phyloP scores from a whole-genome alignment of 441 rosid species.

The Arabidopsis lyrata region DNA sequence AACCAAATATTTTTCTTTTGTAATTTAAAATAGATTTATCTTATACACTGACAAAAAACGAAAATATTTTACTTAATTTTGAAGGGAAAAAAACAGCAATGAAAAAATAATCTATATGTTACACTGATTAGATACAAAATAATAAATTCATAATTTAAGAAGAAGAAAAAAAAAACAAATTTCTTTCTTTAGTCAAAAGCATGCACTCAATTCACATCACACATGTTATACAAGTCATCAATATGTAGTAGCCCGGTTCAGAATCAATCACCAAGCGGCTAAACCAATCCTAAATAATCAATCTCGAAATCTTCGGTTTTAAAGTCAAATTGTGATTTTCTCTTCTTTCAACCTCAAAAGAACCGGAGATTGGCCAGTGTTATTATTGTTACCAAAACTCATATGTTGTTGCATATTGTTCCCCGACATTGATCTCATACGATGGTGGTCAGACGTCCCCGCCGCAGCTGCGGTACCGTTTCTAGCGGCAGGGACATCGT shows the following conservation, averaged over 20 bases:
- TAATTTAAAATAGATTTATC: constrained; percentile 25
- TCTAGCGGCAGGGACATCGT: constrained; percentile 63
- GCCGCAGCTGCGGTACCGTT: constrained; percentile 50
- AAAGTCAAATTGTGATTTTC: constrained; percentile 50
- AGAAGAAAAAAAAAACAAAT: constrained; percentile 44
- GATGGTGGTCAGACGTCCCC: constrained; percentile 44
- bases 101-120: constrained; percentile 3
- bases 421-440: constrained; percentile 56
- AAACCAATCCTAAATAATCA: constrained; percentile 31
- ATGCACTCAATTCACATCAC: constrained; percentile 39
- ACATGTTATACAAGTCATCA: constrained; percentile 45
- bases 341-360: constrained; percentile 75
- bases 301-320: constrained; percentile 1
- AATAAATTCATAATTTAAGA: constrained; percentile 48
- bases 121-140: constrained; percentile 3
- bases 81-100: background rate
- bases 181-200: constrained; percentile 29
- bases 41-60: background rate
- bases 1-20: background rate
- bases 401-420: constrained; percentile 54
- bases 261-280: constrained; percentile 25
- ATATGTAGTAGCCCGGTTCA: constrained; percentile 21
- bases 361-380: constrained; percentile 54
- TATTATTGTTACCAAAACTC: constrained; percentile 57
- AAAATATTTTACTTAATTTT: background rate